These are phyloP conservation scores for Penicillium janthinellum DNA, from an alignment of 2,329 filamentous ascomycete species.

Conservation along the genomic window DNA sequence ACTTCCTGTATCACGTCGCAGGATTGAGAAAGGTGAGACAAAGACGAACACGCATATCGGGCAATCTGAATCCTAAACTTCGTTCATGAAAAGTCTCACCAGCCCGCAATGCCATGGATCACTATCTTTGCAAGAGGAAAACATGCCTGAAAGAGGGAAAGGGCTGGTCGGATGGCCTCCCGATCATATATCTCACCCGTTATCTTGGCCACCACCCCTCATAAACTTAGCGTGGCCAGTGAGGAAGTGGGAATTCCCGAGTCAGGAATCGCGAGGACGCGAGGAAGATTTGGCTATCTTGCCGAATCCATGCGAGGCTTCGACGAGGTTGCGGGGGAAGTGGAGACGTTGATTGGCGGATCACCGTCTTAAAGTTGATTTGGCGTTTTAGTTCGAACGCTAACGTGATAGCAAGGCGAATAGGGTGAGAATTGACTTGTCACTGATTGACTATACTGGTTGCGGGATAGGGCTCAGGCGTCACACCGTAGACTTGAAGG, in stretches of 20 bases:
- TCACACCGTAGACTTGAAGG: background rate
- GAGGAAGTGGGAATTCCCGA: background rate
- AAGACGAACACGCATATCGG: background rate
- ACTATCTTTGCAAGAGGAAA: background rate
- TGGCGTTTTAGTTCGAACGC: slow-evolving; percentile 41
- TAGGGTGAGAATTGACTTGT: slow-evolving; percentile 40
- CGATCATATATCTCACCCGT: background rate
- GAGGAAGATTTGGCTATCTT: background rate
- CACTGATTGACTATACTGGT: background rate
- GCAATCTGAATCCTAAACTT: background rate
- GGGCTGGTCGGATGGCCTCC: background rate
- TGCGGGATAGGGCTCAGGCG: background rate
- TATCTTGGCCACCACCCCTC: slow-evolving; percentile 1
- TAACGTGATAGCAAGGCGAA: slow-evolving; percentile 57
- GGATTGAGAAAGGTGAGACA: background rate
- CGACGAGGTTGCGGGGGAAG: background rate
- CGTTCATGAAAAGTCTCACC: background rate
- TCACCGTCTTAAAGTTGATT: background rate
- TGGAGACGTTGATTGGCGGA: slow-evolving; percentile 1
- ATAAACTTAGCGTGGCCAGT: background rate
- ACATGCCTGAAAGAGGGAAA: background rate
- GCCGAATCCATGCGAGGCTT: background rate
- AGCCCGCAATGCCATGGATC: background rate
- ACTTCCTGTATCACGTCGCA: background rate
- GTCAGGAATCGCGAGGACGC: background rate